Base-by-base conservation (phyloP, 305 asterid genomes). In the Fraxinus ornus region DNA sequence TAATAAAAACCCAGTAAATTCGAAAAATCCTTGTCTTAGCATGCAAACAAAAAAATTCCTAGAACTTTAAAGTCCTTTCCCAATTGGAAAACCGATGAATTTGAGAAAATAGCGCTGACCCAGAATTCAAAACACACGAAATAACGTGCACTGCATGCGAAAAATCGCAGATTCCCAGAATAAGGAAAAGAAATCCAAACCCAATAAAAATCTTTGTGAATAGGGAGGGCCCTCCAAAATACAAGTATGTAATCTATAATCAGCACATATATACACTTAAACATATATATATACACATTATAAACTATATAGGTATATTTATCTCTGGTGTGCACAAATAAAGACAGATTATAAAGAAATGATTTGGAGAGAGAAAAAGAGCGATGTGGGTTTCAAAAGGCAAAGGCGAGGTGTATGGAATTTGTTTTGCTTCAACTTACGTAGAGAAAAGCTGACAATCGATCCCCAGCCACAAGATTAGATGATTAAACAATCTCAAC, bases 101-200 rank as follows among this genome's bases (percentile, higher is more conserved):
- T 81, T 47, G 80, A 26, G 78, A 77, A 81, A 85, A 77, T 37
- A 62, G 62, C 3, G 30, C 82, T 1, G 60, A 70, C 79, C 86
- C 85, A 85, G 75, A 78, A 72, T 71, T 66, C 62, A 80, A 83
- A 78, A 81, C 77, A 32, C 81, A 75, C 81, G 81, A 79, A 81
- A 21, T 10, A 81, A 89, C 83, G 85, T 75, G 84, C 86, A 64
- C 76, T 87, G 88, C 91, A 87, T 92, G 94, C 85, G 87, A 79
- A 83, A 22, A 79, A 80, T 37, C 75, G 24, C 26, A 24, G 19
- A 75, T 75, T 73, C 52, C 77, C 73, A 22, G 41, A 73, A 79
- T 22, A 64, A 49, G 32, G 73, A 15, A 6, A 60, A 77, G 26
- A 60, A 21, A 21, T 64, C 12, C 78, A 49, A 4, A 35, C 41